Percentiles rank a stretch among this genome's conserved stretches.
Evolutionary conservation across 164 flowering plant species (phyloP).

Genomic region (Tinospora cordifolia): DNA sequence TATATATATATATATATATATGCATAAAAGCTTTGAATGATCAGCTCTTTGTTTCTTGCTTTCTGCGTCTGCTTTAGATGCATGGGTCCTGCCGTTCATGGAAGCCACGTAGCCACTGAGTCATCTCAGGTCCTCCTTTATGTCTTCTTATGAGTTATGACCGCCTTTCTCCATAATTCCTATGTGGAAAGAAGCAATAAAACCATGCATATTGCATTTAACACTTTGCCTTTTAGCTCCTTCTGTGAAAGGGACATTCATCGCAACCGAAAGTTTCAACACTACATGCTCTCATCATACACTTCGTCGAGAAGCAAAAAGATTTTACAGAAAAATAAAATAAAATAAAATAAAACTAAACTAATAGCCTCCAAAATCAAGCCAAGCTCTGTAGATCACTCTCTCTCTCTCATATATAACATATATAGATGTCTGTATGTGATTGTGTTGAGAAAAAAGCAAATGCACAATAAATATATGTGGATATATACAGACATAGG

Average conservation of each 20-base stretch:
- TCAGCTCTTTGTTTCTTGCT: neutral
- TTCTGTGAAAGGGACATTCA: neutral
- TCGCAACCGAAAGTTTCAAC: neutral
- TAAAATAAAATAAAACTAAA: neutral
- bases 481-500: neutral
- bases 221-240: neutral
- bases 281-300: neutral
- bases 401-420: too few relatives aligned
- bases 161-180: neutral
- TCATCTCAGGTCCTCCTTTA: neutral
- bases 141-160: neutral
- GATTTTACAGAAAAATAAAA: neutral
- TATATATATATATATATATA: too few relatives aligned
- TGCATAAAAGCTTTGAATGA: too few relatives aligned
- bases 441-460: neutral
- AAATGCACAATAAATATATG: neutral
- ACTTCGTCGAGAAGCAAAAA: neutral
- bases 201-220: neutral
- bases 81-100: neutral
- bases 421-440: neutral
- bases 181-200: neutral
- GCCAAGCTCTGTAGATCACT: neutral
- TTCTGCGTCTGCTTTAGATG: slow-evolving; percentile 1
- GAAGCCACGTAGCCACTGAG: neutral
- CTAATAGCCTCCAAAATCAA: neutral